Conservation (phyloP, 192 early-diverging fungal species). For the Coemansia sp. region DNA sequence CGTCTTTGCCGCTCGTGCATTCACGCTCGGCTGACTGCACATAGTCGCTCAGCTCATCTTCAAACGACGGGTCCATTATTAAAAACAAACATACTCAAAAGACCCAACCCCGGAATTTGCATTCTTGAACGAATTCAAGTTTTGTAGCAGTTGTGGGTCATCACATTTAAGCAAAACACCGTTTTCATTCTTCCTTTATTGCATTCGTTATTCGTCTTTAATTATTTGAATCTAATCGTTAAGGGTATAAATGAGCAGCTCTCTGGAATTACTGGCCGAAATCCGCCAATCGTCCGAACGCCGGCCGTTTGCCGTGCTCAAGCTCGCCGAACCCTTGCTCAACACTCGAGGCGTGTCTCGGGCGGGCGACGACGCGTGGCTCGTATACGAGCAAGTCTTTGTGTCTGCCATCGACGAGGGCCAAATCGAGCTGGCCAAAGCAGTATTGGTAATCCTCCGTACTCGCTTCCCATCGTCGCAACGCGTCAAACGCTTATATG, state of each 20-base stretch:
- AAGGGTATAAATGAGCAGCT: constrained; percentile 21
- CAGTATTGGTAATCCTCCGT: constrained; percentile 62
- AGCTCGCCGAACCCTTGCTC: constrained; percentile 43
- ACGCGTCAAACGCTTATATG: constrained; percentile 71
- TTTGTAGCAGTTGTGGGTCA: too few species aligned
- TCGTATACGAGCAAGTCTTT: constrained; percentile 80
- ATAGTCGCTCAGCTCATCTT: neutral
- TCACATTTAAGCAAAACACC: too few species aligned
- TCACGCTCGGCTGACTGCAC: neutral
- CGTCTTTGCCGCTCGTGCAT: too few species aligned
- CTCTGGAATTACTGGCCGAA: constrained; percentile 31
- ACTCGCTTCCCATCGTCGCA: constrained; percentile 65
- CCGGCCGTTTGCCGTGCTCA: constrained; percentile 40
- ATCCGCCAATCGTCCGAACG: constrained; percentile 54
- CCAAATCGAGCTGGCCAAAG: constrained; percentile 63
- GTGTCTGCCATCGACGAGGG: constrained; percentile 78
- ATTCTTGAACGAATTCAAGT: too few species aligned
- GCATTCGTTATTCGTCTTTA: too few species aligned
- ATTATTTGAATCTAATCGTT: too few species aligned
- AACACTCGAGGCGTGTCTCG: constrained; percentile 17
- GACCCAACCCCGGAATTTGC: neutral
- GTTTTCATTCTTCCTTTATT: too few species aligned
- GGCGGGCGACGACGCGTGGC: constrained; percentile 54
- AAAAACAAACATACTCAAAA: neutral
- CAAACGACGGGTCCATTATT: neutral